These are phyloP conservation scores for Sphaceloma murrayae DNA, from an alignment of 2,329 filamentous ascomycete genomes.

Conservation along the genomic window DNA sequence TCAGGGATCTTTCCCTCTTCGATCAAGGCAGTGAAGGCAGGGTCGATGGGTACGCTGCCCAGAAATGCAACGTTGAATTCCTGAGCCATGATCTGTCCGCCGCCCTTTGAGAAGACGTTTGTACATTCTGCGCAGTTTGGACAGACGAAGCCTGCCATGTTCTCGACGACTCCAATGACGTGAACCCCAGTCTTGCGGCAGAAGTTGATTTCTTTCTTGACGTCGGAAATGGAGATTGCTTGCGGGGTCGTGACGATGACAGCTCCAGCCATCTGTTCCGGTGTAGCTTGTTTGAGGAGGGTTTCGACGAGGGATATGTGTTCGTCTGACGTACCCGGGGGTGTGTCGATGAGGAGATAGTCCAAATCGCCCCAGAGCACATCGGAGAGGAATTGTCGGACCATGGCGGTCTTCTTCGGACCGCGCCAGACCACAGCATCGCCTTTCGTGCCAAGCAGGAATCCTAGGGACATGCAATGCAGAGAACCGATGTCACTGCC, in stretches of 20 bases:
- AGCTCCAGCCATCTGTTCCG: constrained; percentile 68
- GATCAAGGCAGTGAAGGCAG: constrained; percentile 77
- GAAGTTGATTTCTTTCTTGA: constrained; percentile 91
- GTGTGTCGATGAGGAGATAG: constrained; percentile 89
- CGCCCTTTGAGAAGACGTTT: constrained; percentile 85
- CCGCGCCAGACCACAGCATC: constrained; percentile 96
- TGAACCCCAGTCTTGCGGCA: constrained; percentile 72
- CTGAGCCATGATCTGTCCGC: constrained; percentile 76
- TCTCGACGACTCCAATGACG: constrained; percentile 85
- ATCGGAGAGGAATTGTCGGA: constrained; percentile 87
- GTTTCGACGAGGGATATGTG: constrained; percentile 90
- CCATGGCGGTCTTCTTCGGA: constrained; percentile 98
- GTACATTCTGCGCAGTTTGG: constrained; percentile 70
- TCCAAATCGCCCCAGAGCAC: constrained; percentile 84
- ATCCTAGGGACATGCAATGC: constrained; percentile 85
- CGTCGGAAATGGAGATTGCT: constrained; percentile 84
- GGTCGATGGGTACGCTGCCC: constrained; percentile 83
- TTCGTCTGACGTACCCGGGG: constrained; percentile 91
- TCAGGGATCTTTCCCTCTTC: constrained; percentile 60
- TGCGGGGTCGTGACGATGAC: constrained; percentile 96
- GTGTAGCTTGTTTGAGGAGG: constrained; percentile 31
- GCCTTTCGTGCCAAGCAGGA: constrained; percentile 70
- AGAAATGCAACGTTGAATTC: constrained; percentile 79
- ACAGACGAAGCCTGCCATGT: constrained; percentile 91
- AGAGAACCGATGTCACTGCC: constrained; percentile 47